A percentile compares a stretch with the other conserved stretches of the same genome.
Evolutionary conservation across 2,329 filamentous ascomycete genomes (phyloP).

Genomic region (Cryphonectria naterciae): DNA sequence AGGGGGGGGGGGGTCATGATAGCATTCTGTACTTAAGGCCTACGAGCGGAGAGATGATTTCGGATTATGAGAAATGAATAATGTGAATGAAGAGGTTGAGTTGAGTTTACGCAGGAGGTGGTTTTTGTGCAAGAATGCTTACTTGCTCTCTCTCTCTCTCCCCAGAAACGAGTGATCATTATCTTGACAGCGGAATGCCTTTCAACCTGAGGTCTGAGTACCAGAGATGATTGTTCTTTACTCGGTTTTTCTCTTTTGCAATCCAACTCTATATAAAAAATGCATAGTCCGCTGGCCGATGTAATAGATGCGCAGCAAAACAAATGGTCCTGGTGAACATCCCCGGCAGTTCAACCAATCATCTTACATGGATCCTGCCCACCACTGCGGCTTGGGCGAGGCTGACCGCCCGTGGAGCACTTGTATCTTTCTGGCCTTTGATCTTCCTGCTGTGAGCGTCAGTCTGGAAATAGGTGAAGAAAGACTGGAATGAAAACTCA

Average conservation of each 20-base stretch:
- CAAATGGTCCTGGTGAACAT: no score
- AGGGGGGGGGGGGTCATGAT: background rate
- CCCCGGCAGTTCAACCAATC: background rate
- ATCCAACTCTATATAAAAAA: background rate
- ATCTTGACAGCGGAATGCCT: background rate
- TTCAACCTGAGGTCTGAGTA: background rate
- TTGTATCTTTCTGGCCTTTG: no score
- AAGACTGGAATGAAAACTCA: no score
- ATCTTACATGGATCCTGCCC: constrained; percentile 11
- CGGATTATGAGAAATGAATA: background rate
- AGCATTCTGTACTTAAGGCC: background rate
- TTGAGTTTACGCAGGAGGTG: background rate
- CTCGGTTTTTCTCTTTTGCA: no score
- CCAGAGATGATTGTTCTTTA: background rate
- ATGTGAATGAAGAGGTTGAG: background rate
- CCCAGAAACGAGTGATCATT: background rate
- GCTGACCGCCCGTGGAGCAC: background rate
- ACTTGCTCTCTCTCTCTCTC: no score
- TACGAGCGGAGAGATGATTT: background rate
- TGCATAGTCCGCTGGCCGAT: background rate
- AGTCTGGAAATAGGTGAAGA: no score
- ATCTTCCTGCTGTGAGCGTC: no score
- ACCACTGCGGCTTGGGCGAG: background rate
- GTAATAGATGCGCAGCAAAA: background rate
- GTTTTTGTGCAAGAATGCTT: background rate